Base-by-base conservation (phyloP, 768 basidiomycete genomes). In the Albatrellus ellisii region DNA sequence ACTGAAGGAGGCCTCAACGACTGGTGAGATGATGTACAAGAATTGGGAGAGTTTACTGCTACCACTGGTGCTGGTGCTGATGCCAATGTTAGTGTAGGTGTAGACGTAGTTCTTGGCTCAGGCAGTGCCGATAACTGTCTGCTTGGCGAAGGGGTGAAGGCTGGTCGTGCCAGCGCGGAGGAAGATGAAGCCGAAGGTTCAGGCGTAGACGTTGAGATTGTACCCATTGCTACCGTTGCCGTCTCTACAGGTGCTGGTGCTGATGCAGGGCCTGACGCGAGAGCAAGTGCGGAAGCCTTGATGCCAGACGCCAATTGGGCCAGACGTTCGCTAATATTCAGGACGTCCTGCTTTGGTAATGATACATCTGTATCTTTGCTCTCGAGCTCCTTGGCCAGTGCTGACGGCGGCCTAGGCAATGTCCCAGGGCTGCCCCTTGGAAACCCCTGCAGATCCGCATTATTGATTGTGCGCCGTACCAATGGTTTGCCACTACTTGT, bases 291-390 rank as follows among this genome's bases (percentile, higher is more conserved):
- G 9, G 32, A 49, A 17, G 36, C 15, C 27, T 17, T 42, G 39
- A 45, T 45, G 2, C 46, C 46, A 12, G 46, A 44, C 18, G 51
- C 26, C 20, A 50, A 25, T 8, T 27, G 39, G 10, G 45, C 49
- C 43, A 43, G 43, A 18, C 38, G 42, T 28, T 51, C 50, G 11
- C 48, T 42, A 7, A 51, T 10, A 3, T 41, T 48, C 10, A 46
- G 25, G n/a, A 18, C 12, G 7, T 24, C 18, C 18, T 31, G 18
- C 29, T 6, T 20, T 8, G 38, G 26, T 10, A 6, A 10, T 11
- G 10, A 10, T n/a, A n/a, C 28, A 14, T 8, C 35, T 2, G 20
- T 21, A 22, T 36, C 35, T 36, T 21, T 36, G 34, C 34, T 21
- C 2, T 36, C 14, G 28, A 12, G 43, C 5, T 21, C 14, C 42